phyloP scores from a whole-genome alignment of 768 basidiomycete species.

The Collybia sp. region DNA sequence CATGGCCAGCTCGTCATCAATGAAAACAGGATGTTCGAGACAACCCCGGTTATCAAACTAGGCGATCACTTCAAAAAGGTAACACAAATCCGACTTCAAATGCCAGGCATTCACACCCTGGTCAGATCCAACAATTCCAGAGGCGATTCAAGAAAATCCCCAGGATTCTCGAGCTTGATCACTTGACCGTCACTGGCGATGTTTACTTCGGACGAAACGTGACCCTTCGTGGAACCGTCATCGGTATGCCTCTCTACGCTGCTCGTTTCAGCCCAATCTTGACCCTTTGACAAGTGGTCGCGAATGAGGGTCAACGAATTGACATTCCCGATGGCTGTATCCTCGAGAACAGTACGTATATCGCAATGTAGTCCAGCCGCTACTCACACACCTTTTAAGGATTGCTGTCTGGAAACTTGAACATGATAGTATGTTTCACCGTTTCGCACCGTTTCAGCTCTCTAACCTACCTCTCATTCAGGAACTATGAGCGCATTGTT shows the following conservation, averaged over 20 bases:
- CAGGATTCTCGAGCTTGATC: constrained; percentile 85
- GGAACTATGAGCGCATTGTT: constrained; percentile 22
- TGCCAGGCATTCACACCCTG: not conserved
- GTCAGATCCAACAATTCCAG: constrained; percentile 80
- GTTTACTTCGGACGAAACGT: constrained; percentile 88
- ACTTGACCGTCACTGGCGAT: constrained; percentile 90
- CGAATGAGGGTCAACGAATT: constrained; percentile 79
- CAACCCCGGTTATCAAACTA: constrained; percentile 93
- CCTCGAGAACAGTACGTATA: constrained; percentile 58
- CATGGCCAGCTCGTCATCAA: constrained; percentile 89
- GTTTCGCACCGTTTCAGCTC: not conserved
- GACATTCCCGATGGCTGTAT: constrained; percentile 81
- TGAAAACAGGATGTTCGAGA: constrained; percentile 75
- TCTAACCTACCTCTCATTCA: constrained; percentile 8
- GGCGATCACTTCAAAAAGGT: constrained; percentile 98
- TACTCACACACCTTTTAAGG: constrained; percentile 30
- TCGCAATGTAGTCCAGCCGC: not conserved
- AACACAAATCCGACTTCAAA: not conserved
- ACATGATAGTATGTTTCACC: constrained; percentile 57
- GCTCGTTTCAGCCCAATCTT: not conserved
- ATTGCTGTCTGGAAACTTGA: constrained; percentile 79
- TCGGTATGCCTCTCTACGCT: constrained; percentile 37
- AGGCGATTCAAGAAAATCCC: constrained; percentile 96
- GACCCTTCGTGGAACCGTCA: constrained; percentile 85
- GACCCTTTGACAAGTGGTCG: constrained; percentile 41